Evolutionary conservation across 352 stramenopile species (phyloP), one percentile per base, ranked within the genome.

Genomic region (Globisporangium lucens): DNA sequence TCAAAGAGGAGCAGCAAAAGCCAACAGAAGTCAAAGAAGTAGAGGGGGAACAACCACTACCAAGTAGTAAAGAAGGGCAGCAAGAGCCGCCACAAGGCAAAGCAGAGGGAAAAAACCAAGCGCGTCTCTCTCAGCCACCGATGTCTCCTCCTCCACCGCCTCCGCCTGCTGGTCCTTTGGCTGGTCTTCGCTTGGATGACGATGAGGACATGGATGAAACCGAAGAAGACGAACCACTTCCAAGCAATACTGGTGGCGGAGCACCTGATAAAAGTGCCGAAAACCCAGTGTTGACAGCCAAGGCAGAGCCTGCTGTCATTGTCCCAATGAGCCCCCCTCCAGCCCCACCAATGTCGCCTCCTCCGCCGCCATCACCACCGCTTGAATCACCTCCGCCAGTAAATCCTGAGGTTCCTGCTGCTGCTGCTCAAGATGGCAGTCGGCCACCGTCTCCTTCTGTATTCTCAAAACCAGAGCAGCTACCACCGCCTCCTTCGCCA

Each of bases 161-260:
- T 1, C 35, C 47, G 10, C 55, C 27, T 17, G 35, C 65, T 13
- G 56, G 43, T 49, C 43, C 56, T 9, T 20, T 68, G 22, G 55
- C 22, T 15, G 29, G 55, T 5, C 51, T 77, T 27, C 72, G 49
- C 43, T 62, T 57, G 29, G 58, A 69, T 6, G 56, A 68, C 24
- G 72, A 82, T 7, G 72, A 87, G 66, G 78, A 83, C 13, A 67
- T 78, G 36, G 75, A 76, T 6, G 75, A 79, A 29, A 78, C 75
- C 6, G 85, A 93, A 24, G 75, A 90, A 67, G 83, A 93, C 52
- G 82, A 91, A 57, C 77, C 82, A 20, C 59, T 91, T 33, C 79
- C 75, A 0, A 75, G 51, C 27, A 61, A 63, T 57, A 22, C 64
- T 35, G 22, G 17, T 33, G n/a, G 33, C 30, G 1, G 55, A 58